A percentile compares a stretch with the other conserved stretches of the same genome.
These are phyloP conservation scores for Erysimum cheiranthoides DNA, from an alignment of 345 rosid species.

Conservation along the genomic window DNA sequence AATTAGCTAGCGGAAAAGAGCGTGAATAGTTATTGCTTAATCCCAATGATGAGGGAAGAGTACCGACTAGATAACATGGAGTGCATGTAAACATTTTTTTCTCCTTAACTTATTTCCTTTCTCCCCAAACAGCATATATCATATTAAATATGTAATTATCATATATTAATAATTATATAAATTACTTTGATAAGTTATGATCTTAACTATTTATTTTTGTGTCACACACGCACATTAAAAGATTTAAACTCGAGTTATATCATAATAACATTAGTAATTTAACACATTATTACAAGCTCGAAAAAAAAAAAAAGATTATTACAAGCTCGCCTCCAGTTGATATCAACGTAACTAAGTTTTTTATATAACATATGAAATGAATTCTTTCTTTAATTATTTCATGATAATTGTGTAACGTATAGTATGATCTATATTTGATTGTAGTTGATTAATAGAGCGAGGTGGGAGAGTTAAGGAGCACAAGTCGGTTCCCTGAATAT, in stretches of 20 bases:
- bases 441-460: not conserved
- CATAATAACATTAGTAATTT: not conserved
- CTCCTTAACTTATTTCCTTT: too few species aligned
- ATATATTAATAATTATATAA: not conserved
- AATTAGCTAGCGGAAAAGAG: not conserved
- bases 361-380: too few species aligned
- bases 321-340: not conserved
- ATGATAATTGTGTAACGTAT: not conserved
- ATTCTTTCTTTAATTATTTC: too few species aligned
- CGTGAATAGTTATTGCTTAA: constrained; percentile 22
- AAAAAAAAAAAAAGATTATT: too few species aligned
- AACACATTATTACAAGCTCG: not conserved
- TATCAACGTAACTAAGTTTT: not conserved
- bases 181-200: not conserved
- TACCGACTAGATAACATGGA: constrained; percentile 24
- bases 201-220: not conserved
- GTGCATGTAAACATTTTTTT: not conserved
- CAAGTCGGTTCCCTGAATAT: constrained; percentile 33
- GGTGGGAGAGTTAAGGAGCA: constrained; percentile 42
- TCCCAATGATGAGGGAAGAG: constrained; percentile 32
- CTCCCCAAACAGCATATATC: too few species aligned
- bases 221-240: not conserved
- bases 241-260: not conserved
- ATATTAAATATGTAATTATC: not conserved
- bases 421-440: not conserved